Conservation (phyloP, 306 rosid genomes). For the Sphenostylis stenocarpa region DNA sequence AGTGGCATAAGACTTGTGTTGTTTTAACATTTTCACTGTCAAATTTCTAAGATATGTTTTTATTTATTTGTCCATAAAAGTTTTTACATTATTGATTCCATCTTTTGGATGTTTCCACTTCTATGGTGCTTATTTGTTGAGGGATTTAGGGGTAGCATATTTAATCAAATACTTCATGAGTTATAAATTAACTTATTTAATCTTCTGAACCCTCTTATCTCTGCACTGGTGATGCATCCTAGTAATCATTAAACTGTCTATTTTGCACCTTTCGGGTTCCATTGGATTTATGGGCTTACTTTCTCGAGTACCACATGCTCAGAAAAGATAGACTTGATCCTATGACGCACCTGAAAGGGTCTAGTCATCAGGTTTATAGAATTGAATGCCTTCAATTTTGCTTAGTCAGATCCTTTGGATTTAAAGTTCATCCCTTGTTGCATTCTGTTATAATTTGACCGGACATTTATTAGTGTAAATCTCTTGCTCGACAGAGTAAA, state of each 20-base stretch:
- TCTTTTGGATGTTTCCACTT: not conserved
- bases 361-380: slow-evolving; percentile 6
- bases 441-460: slow-evolving; percentile 18
- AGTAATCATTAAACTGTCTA: not conserved
- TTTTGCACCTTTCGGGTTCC: not conserved
- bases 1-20: not conserved
- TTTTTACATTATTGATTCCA: not conserved
- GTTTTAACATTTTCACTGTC: not conserved
- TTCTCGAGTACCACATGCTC: not conserved
- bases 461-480: slow-evolving; percentile 9
- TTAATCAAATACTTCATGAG: not conserved
- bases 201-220: not conserved
- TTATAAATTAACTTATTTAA: not conserved
- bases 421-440: slow-evolving; percentile 17
- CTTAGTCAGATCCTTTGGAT: slow-evolving; percentile 16
- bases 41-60: not conserved
- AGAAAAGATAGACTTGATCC: not conserved
- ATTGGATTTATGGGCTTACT: not conserved
- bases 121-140: not conserved
- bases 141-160: not conserved
- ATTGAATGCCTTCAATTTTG: slow-evolving; percentile 16
- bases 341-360: not conserved
- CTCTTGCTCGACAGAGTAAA: slow-evolving; percentile 4
- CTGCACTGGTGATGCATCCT: not conserved
- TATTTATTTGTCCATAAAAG: not conserved